Conservation (phyloP, 805 yeast genomes). For the Starmerella etchellsii region DNA sequence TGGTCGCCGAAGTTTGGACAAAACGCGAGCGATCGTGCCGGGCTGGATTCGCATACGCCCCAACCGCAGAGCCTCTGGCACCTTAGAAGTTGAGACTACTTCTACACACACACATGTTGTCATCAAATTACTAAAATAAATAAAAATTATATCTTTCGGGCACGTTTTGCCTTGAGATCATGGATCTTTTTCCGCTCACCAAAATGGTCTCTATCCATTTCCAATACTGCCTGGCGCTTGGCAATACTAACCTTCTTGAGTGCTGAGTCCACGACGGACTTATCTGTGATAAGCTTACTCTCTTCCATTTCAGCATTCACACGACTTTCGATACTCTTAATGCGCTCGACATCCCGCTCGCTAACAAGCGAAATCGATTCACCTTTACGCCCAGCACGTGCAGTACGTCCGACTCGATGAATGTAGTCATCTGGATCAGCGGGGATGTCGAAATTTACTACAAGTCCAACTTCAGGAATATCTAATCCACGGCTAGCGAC, state of each 20-base stretch:
- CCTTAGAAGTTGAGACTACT: no score
- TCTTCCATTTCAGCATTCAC: constrained; percentile 69
- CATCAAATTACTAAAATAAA: no score
- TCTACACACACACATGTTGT: no score
- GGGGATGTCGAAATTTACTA: constrained; percentile 84
- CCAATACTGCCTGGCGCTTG: constrained; percentile 81
- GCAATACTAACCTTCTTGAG: constrained; percentile 64
- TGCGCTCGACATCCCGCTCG: constrained; percentile 70
- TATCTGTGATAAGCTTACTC: constrained; percentile 59
- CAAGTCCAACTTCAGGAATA: constrained; percentile 84
- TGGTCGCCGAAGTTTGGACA: not conserved
- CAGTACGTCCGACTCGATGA: constrained; percentile 97
- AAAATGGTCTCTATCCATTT: constrained; percentile 81
- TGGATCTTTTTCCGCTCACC: constrained; percentile 57
- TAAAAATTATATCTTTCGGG: not conserved
- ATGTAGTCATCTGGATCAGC: constrained; percentile 94
- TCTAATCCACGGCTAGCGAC: constrained; percentile 97
- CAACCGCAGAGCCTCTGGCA: no score
- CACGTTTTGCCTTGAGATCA: constrained; percentile 22
- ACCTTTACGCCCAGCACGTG: constrained; percentile 91
- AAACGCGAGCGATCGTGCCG: not conserved
- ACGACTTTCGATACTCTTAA: constrained; percentile 76
- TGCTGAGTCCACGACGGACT: constrained; percentile 58
- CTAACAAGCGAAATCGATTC: constrained; percentile 70
- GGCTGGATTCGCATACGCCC: not conserved